A percentile compares a stretch with the other conserved stretches of the same genome.
These are phyloP conservation scores for Berkeleyomyces rouxiae DNA, from an alignment of 2,329 filamentous ascomycete species.

Conservation along the genomic window DNA sequence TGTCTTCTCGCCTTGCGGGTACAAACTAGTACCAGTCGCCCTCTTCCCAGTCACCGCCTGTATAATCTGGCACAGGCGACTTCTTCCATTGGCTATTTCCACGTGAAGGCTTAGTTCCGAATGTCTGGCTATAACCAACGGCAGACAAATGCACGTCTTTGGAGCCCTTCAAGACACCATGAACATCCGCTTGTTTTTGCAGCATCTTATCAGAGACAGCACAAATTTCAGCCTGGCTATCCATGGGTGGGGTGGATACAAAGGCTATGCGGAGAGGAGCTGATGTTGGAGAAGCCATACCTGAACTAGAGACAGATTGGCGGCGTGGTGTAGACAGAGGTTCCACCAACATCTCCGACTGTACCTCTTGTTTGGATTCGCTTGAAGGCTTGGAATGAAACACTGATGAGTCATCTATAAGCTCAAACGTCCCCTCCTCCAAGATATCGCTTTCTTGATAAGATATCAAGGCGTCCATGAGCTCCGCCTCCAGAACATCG, in stretches of 20 bases:
- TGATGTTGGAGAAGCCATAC: neutral
- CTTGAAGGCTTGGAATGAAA: neutral
- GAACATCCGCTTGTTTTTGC: neutral
- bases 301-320: neutral
- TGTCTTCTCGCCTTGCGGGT: neutral
- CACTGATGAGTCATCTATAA: neutral
- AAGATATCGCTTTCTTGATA: neutral
- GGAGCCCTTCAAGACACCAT: neutral
- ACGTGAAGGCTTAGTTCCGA: neutral
- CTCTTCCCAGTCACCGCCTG: conserved; percentile 6
- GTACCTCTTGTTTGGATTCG: neutral
- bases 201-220: neutral
- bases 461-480: neutral
- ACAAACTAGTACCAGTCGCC: neutral
- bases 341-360: neutral
- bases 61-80: conserved; percentile 6
- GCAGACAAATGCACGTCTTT: neutral
- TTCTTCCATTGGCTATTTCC: conserved; percentile 2
- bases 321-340: neutral
- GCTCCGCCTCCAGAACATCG: neutral
- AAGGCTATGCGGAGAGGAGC: neutral
- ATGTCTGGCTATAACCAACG: neutral
- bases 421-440: neutral
- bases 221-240: neutral
- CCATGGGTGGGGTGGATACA: neutral